Percentiles rank a stretch among this genome's conserved stretches.
Conservation (phyloP, 1,139 yeast species). For the Protomyces lactucae-debilis region DNA sequence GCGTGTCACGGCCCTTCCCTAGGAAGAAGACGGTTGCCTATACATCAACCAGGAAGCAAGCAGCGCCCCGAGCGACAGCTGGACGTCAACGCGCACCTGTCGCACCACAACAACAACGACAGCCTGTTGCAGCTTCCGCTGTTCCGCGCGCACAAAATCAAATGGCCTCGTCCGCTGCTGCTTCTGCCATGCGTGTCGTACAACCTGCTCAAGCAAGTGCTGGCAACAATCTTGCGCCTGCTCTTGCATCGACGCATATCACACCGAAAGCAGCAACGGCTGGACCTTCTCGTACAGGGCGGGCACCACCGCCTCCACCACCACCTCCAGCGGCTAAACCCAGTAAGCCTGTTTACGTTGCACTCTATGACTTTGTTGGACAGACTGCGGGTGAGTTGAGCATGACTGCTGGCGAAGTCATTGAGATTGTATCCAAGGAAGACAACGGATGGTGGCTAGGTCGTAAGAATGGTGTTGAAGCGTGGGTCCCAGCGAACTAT, state of each 20-base stretch:
- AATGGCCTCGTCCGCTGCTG: not conserved
- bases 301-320: constrained; percentile 57
- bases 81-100: constrained; percentile 30
- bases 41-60: constrained; percentile 24
- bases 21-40: constrained; percentile 41
- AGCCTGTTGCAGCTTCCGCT: not conserved
- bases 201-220: constrained; percentile 35
- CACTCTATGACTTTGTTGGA: constrained; percentile 85
- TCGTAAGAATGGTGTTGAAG: constrained; percentile 49
- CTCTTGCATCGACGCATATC: constrained; percentile 9
- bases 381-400: constrained; percentile 79
- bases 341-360: constrained; percentile 71
- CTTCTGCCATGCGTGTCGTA: not conserved
- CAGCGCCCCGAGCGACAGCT: constrained; percentile 22
- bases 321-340: constrained; percentile 60
- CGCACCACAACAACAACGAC: constrained; percentile 27
- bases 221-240: constrained; percentile 8
- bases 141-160: not conserved
- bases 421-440: constrained; percentile 63
- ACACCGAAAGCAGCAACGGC: constrained; percentile 23
- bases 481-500: constrained; percentile 97
- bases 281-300: constrained; percentile 32
- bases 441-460: constrained; percentile 51
- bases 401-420: constrained; percentile 65
- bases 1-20: constrained; percentile 71